Percentiles rank a stretch among this genome's conserved stretches.
phyloP scores from a whole-genome alignment of 1,284 basidiomycete genomes.

The Cryptococcus sp. region DNA sequence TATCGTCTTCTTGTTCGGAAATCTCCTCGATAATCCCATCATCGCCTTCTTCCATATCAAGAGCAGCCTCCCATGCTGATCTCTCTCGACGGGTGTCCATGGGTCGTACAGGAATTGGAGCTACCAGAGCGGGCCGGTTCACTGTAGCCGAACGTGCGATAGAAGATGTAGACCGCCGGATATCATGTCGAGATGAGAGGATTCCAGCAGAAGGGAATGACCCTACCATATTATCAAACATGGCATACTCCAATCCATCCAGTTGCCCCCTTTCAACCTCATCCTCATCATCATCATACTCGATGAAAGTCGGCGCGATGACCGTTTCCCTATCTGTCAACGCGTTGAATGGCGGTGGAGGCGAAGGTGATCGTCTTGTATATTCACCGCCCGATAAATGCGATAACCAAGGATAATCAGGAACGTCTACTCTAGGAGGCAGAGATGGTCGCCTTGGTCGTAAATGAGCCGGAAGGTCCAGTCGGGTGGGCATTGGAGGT shows the following conservation, averaged over 20 bases:
- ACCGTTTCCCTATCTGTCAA: constrained; percentile 1
- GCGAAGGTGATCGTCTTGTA: constrained; percentile 1
- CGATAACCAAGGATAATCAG: background rate
- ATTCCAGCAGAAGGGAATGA: background rate
- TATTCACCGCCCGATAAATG: background rate
- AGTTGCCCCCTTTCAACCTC: background rate
- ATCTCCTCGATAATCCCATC: background rate
- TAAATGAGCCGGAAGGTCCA: background rate
- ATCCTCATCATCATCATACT: constrained; percentile 2
- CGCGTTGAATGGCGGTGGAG: constrained; percentile 11
- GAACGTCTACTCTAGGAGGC: background rate
- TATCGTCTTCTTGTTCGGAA: background rate
- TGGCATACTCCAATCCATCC: background rate
- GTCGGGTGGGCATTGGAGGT: background rate
- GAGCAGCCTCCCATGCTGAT: constrained; percentile 7
- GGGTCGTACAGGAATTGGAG: background rate
- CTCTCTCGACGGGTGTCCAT: background rate
- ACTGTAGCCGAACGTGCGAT: too few relatives aligned
- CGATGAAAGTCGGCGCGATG: constrained; percentile 1
- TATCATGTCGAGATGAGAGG: background rate
- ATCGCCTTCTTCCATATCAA: constrained; percentile 10
- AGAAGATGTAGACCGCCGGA: background rate
- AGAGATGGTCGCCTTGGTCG: background rate
- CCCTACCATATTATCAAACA: background rate
- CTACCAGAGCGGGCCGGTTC: background rate